Percentiles rank a stretch among this genome's conserved stretches.
Conservation (phyloP, 225 moss, liverwort and hornwort genomes). For the Asterella californica region DNA sequence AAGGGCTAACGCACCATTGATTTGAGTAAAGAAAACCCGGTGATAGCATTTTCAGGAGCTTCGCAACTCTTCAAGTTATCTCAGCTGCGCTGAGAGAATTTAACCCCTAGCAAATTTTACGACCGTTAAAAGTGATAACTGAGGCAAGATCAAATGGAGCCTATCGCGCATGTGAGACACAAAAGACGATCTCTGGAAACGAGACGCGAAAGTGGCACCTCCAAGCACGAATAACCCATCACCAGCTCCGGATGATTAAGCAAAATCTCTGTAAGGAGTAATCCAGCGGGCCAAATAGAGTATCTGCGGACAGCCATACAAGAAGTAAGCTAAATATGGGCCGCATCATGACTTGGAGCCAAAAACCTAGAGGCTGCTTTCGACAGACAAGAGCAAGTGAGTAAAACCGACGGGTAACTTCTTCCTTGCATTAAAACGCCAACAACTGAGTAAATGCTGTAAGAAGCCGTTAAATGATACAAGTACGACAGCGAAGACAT, state of each 20-base stretch:
- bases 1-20: too few species aligned
- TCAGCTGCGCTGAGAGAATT: not conserved
- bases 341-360: not conserved
- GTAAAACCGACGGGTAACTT: too few species aligned
- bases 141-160: not conserved
- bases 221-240: slow-evolving; percentile 66
- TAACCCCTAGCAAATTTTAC: not conserved
- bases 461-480: not conserved
- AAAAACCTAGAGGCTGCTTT: not conserved
- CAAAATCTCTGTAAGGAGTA: slow-evolving; percentile 71
- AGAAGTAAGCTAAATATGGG: not conserved
- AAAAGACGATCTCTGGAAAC: not conserved
- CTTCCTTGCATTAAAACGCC: not conserved
- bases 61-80: not conserved
- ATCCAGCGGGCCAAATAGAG: slow-evolving; percentile 77
- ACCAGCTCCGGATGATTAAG: slow-evolving; percentile 75
- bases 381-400: not conserved
- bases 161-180: not conserved
- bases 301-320: slow-evolving; percentile 50
- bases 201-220: slow-evolving; percentile 43
- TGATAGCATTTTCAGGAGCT: not conserved
- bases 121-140: not conserved
- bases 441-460: not conserved
- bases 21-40: too few species aligned
- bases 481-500: slow-evolving; percentile 14